A percentile compares a stretch with the other conserved stretches of the same genome.
Evolutionary conservation across 2,329 filamentous ascomycete species (phyloP).

Genomic region (Fusarium anguioides): DNA sequence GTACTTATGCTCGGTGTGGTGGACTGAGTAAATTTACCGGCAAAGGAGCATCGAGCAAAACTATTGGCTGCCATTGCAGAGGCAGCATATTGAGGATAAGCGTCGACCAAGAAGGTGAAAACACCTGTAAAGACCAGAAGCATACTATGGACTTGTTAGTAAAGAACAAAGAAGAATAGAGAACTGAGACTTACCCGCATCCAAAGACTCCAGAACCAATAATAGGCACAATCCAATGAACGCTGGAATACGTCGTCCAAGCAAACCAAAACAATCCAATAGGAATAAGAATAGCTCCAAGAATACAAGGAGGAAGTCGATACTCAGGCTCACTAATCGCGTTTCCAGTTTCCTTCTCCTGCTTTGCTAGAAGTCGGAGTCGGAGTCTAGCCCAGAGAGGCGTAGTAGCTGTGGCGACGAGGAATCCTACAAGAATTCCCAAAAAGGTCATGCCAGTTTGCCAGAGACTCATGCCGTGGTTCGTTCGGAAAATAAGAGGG

Average conservation of each 20-base stretch:
- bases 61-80: constrained; percentile 40
- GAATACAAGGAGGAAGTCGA: constrained; percentile 17
- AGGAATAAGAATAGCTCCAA: constrained; percentile 22
- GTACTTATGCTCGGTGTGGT: accelerated
- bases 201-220: constrained; percentile 32
- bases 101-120: constrained; percentile 39
- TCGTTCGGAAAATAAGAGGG: constrained; percentile 77
- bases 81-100: constrained; percentile 34
- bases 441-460: constrained; percentile 49
- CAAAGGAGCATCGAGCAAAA: constrained; percentile 34
- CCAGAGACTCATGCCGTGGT: constrained; percentile 78
- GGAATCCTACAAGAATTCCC: constrained; percentile 22
- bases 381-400: constrained; percentile 32
- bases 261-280: constrained; percentile 35
- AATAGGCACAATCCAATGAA: constrained; percentile 37
- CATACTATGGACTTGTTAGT: neutral
- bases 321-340: constrained; percentile 28
- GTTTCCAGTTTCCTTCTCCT: constrained; percentile 21
- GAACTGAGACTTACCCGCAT: constrained; percentile 22
- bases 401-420: constrained; percentile 5
- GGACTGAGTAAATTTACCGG: neutral
- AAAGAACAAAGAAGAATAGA: accelerated
- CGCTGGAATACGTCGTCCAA: constrained; percentile 18
- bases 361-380: neutral
- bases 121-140: constrained; percentile 27